Percentiles rank a stretch among this genome's conserved stretches.
Evolutionary conservation across 176 grass and related monocot species (phyloP).

Genomic region (Pharus latifolius): DNA sequence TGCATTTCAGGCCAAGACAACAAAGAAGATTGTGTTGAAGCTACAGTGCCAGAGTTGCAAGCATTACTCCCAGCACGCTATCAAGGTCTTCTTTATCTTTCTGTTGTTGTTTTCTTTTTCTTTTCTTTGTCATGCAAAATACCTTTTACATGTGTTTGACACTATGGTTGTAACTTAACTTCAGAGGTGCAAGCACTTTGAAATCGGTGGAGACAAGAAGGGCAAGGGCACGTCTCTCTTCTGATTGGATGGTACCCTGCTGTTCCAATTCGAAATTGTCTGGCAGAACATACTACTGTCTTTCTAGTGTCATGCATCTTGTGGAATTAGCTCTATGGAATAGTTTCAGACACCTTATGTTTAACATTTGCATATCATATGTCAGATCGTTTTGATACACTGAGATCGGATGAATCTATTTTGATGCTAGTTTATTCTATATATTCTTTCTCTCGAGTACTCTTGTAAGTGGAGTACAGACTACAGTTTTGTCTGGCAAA

Average conservation of each 20-base stretch:
- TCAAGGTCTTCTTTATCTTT: conserved; percentile 31
- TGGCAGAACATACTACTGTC: neutral
- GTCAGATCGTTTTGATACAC: neutral
- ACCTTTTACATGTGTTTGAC: no score
- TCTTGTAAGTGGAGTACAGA: no score
- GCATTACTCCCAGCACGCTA: conserved; percentile 63
- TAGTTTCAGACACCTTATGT: neutral
- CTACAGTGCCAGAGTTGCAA: conserved; percentile 88
- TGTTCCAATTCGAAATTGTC: neutral
- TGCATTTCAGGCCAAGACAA: conserved; percentile 66
- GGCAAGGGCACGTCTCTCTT: conserved; percentile 63
- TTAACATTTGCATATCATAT: neutral
- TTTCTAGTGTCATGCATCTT: neutral
- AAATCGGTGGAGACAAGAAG: conserved; percentile 70
- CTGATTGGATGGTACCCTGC: conserved; percentile 8
- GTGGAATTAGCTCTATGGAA: neutral
- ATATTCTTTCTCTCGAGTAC: no score
- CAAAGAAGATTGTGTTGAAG: conserved; percentile 93
- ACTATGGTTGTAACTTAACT: neutral
- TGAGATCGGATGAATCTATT: no score
- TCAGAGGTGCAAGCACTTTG: conserved; percentile 66
- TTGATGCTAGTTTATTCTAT: no score
- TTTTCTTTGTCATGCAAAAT: neutral
- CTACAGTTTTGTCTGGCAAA: no score
- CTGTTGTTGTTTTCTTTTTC: neutral